Evolutionary conservation across 1,284 basidiomycete genomes (phyloP).

Genomic region (Tylopilus orsonianus): DNA sequence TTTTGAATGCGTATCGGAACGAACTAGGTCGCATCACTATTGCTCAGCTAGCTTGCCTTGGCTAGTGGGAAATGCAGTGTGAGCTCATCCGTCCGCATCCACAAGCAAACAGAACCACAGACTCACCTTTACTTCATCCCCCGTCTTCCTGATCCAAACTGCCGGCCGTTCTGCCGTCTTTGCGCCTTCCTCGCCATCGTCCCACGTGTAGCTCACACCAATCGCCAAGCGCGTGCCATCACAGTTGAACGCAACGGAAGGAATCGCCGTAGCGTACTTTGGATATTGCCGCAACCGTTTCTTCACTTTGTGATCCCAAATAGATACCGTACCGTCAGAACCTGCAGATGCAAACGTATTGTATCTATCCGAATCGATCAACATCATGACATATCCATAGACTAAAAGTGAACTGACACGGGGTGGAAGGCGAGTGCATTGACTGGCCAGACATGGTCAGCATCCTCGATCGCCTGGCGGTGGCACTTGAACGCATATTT

Average conservation of each 20-base stretch:
- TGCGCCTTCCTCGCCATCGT: constrained; percentile 74
- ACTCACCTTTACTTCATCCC: constrained; percentile 63
- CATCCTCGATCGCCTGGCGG: constrained; percentile 83
- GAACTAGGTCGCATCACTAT: not conserved
- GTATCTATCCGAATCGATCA: constrained; percentile 48
- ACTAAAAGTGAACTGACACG: constrained; percentile 44
- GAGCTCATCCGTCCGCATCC: not conserved
- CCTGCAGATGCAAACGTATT: constrained; percentile 96
- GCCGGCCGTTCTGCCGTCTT: constrained; percentile 49
- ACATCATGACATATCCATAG: constrained; percentile 1
- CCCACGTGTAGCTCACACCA: constrained; percentile 84
- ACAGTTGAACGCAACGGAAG: constrained; percentile 77
- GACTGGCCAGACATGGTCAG: constrained; percentile 99
- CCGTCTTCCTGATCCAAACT: constrained; percentile 47
- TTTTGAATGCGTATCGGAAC: not conserved
- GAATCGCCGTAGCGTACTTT: constrained; percentile 72
- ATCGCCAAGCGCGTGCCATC: constrained; percentile 83
- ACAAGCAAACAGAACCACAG: not conserved
- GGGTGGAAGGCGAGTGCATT: constrained; percentile 96
- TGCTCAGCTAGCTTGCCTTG: constrained; percentile 20
- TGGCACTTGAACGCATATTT: constrained; percentile 99
- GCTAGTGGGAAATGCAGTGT: constrained; percentile 3
- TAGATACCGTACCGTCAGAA: constrained; percentile 86
- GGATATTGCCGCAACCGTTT: constrained; percentile 91
- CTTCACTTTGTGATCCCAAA: constrained; percentile 98